phyloP scores from a whole-genome alignment of 345 rosid species.

The Pseudoturritis turrita region DNA sequence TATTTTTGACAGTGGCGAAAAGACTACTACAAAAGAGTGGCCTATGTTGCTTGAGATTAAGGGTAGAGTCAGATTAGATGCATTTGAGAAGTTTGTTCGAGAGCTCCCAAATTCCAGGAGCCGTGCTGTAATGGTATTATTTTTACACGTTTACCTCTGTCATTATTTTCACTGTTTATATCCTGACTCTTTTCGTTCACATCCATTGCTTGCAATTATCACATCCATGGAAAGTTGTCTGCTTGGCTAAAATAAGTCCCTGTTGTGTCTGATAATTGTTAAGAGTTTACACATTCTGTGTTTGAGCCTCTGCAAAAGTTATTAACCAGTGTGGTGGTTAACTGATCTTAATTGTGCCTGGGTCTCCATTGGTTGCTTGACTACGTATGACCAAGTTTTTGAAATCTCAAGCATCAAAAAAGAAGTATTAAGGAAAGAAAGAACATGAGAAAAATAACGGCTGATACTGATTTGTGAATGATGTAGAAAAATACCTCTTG shows the following conservation, averaged over 20 bases:
- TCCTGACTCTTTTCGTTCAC: not conserved
- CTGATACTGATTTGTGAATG: not conserved
- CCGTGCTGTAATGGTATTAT: constrained; percentile 91
- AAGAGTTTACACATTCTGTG: constrained; percentile 7
- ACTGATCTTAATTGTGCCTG: not conserved
- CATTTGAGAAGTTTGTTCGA: constrained; percentile 90
- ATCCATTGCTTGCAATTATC: not conserved
- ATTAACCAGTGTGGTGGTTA: not conserved
- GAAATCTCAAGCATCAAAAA: too few relatives aligned
- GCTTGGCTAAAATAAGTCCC: not conserved
- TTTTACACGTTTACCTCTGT: constrained; percentile 31
- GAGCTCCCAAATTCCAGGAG: constrained; percentile 83
- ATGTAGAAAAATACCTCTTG: not conserved
- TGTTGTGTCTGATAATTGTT: not conserved
- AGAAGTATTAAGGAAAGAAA: not conserved
- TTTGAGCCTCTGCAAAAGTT: not conserved
- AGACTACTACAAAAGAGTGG: constrained; percentile 61
- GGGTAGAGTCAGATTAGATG: constrained; percentile 85
- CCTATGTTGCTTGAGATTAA: constrained; percentile 60
- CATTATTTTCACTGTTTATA: constrained; percentile 36
- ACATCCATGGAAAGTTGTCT: not conserved
- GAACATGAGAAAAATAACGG: not conserved
- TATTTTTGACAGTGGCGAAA: constrained; percentile 60
- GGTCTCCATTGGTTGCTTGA: not conserved
- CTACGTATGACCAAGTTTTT: too few relatives aligned